Evolutionary conservation across 768 basidiomycete species (phyloP).

Genomic region (Russula earlei): DNA sequence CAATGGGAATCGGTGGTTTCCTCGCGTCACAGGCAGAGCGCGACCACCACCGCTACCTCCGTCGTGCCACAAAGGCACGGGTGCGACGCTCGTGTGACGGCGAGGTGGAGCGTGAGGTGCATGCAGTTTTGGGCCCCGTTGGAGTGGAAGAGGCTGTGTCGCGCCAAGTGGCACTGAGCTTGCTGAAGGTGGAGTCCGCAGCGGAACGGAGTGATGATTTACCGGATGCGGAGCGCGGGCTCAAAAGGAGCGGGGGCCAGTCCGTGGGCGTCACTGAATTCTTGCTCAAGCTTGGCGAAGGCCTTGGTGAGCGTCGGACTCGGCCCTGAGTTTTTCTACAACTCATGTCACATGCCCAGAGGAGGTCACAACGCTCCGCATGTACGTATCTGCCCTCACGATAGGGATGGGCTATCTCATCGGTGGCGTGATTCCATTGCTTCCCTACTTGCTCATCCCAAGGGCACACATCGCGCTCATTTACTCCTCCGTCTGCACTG

Average conservation of each 20-base stretch:
- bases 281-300: conserved; percentile 92
- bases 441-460: conserved; percentile 86
- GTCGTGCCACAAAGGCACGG: conserved; percentile 62
- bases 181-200: conserved; percentile 56
- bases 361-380: conserved; percentile 75
- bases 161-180: conserved; percentile 62
- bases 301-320: conserved; percentile 58
- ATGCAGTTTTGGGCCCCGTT: conserved; percentile 76
- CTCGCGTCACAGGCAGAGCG: conserved; percentile 95
- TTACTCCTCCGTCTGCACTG: conserved; percentile 74
- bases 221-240: conserved; percentile 45
- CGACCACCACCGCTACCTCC: conserved; percentile 84
- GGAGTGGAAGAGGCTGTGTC: conserved; percentile 83
- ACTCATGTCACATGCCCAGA: conserved; percentile 35
- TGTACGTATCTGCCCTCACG: conserved; percentile 88
- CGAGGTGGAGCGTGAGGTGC: conserved; percentile 94
- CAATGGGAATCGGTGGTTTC: conserved; percentile 98
- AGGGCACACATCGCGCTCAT: conserved; percentile 58
- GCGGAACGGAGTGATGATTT: conserved; percentile 3
- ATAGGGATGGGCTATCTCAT: conserved; percentile 92
- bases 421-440: conserved; percentile 86
- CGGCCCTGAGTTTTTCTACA: background rate
- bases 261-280: conserved; percentile 88
- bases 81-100: conserved; percentile 86
- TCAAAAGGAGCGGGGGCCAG: conserved; percentile 63